phyloP scores from a whole-genome alignment of 208 protist genomes.

The Acanthamoeba divionensis region DNA sequence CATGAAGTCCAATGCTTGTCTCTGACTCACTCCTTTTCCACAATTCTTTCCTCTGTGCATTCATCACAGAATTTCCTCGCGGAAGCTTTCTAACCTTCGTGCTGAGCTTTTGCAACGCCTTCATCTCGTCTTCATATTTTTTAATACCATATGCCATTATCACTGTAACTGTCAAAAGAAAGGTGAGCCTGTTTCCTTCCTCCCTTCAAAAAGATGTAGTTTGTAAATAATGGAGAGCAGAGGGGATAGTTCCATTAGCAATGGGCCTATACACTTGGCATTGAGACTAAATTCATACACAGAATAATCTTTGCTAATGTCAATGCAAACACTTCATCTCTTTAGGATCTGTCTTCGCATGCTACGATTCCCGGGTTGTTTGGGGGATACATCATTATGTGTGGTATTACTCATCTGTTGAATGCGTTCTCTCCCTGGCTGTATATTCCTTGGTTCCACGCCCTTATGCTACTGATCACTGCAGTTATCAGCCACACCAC shows the following conservation, averaged over 20 bases:
- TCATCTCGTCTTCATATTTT: not conserved
- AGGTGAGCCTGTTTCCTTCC: not conserved
- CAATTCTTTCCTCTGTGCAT: no score
- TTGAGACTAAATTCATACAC: not conserved
- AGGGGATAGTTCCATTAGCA: not conserved
- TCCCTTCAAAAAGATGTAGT: not conserved
- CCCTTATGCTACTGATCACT: not conserved
- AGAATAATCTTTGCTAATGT: not conserved
- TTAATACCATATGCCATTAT: constrained; percentile 5
- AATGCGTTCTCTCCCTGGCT: not conserved
- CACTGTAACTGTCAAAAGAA: not conserved
- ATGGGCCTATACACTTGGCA: not conserved
- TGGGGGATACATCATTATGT: not conserved
- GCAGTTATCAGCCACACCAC: constrained; percentile 10
- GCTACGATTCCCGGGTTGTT: not conserved
- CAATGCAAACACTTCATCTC: not conserved
- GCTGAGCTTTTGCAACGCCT: not conserved
- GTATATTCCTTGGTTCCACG: not conserved
- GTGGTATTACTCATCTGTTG: not conserved
- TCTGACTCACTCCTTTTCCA: no score
- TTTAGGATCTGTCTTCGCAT: not conserved
- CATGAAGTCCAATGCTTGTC: no score
- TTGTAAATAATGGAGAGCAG: no score
- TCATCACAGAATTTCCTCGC: not conserved
- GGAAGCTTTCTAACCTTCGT: not conserved